A percentile compares a stretch with the other conserved stretches of the same genome.
phyloP scores from a whole-genome alignment of 2,329 filamentous ascomycete species.

The Leptodontidium sp. region DNA sequence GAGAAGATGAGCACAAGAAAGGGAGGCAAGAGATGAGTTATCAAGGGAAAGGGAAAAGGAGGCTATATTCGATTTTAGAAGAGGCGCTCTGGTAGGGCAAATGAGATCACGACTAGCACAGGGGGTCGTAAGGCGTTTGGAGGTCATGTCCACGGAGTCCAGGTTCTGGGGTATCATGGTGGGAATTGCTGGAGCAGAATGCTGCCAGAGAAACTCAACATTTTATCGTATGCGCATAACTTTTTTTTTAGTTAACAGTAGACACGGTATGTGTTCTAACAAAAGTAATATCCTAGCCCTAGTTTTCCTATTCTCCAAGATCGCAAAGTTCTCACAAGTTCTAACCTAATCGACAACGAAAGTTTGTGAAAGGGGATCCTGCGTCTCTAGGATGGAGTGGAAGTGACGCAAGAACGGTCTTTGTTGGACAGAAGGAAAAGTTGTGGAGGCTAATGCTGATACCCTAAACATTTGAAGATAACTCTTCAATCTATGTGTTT shows the following conservation, averaged over 20 bases:
- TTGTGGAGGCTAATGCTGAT: background rate
- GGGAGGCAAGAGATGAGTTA: slow-evolving; percentile 35
- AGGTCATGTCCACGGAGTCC: background rate
- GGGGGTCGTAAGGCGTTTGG: background rate
- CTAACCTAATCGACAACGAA: too few species aligned
- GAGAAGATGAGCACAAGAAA: slow-evolving; percentile 42
- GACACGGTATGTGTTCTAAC: too few species aligned
- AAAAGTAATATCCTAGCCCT: too few species aligned
- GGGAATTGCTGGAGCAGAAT: background rate
- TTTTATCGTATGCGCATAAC: background rate
- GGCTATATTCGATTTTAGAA: background rate
- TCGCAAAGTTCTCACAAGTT: too few species aligned
- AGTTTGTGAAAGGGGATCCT: too few species aligned
- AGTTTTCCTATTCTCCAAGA: too few species aligned
- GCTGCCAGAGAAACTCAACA: background rate
- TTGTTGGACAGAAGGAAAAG: background rate
- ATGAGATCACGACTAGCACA: background rate
- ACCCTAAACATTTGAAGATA: too few species aligned
- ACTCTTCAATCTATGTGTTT: too few species aligned
- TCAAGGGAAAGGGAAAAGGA: background rate
- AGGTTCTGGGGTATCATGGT: background rate
- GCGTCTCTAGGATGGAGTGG: background rate
- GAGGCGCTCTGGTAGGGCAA: background rate
- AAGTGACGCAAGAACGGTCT: background rate
- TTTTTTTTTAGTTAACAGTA: background rate